phyloP scores from a whole-genome alignment of 305 asterid genomes.

The Solanum hybrid region DNA sequence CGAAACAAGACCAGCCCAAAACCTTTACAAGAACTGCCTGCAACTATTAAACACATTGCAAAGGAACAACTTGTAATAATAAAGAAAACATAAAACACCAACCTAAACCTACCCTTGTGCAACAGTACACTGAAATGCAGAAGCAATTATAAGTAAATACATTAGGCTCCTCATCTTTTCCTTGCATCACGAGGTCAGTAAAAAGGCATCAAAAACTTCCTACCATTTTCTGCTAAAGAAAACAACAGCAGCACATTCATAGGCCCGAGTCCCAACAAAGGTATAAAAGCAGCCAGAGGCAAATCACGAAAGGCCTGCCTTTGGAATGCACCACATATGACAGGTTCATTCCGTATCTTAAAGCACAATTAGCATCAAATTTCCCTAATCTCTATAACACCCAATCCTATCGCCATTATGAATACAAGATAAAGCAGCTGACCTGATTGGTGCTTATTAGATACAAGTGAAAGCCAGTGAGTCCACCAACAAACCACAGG shows the following conservation, averaged over 20 bases:
- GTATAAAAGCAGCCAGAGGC: constrained; percentile 1
- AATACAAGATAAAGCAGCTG: constrained; percentile 18
- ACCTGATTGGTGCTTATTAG: constrained; percentile 95
- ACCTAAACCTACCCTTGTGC: not conserved
- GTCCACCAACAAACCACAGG: constrained; percentile 99
- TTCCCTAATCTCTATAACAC: not conserved
- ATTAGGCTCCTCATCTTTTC: not conserved
- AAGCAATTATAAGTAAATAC: not conserved
- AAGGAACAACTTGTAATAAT: not conserved
- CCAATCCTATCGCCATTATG: not conserved
- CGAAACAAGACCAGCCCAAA: not conserved
- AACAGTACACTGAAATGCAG: not conserved
- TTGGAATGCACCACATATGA: not conserved
- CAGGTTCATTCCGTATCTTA: not conserved
- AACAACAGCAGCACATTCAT: not conserved
- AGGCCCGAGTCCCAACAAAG: not conserved
- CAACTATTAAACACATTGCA: not conserved
- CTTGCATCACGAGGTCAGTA: not conserved
- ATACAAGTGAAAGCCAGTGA: constrained; percentile 89
- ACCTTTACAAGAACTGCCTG: not conserved
- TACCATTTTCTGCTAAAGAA: not conserved
- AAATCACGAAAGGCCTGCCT: not conserved
- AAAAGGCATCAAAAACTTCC: not conserved
- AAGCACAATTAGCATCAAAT: not conserved
- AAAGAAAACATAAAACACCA: not conserved